phyloP scores from a whole-genome alignment of 345 rosid genomes.

The Citrus australasica region DNA sequence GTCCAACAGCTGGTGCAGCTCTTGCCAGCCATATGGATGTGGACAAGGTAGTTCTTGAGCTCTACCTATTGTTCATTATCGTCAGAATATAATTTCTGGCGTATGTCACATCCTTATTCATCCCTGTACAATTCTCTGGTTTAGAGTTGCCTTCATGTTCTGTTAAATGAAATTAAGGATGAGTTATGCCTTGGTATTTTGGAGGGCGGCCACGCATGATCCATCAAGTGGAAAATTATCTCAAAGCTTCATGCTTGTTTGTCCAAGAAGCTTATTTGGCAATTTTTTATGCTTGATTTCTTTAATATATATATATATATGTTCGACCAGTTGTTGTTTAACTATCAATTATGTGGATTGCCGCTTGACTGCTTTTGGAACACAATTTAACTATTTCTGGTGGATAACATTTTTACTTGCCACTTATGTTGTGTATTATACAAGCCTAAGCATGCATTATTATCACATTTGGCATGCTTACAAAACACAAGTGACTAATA shows the following conservation, averaged over 20 bases:
- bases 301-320: not conserved
- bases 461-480: not conserved
- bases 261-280: not conserved
- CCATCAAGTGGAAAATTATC: not conserved
- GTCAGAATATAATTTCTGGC: not conserved
- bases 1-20: constrained; percentile 85
- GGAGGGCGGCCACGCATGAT: not conserved
- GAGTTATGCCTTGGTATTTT: not conserved
- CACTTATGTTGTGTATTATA: not conserved
- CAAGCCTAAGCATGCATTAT: not conserved
- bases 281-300: not conserved
- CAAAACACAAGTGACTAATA: not conserved
- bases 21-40: constrained; percentile 91
- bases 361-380: not conserved
- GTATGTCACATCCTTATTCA: not conserved
- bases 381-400: not conserved
- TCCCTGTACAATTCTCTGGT: not conserved
- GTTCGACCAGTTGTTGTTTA: not conserved
- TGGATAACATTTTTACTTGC: not conserved
- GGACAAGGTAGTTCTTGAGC: constrained; percentile 65
- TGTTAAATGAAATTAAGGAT: not conserved
- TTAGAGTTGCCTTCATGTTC: not conserved
- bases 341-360: not conserved
- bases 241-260: not conserved
- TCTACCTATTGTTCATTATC: not conserved